Conservation (phyloP, 2,329 filamentous ascomycete species). For the Ramichloridium luteum region DNA sequence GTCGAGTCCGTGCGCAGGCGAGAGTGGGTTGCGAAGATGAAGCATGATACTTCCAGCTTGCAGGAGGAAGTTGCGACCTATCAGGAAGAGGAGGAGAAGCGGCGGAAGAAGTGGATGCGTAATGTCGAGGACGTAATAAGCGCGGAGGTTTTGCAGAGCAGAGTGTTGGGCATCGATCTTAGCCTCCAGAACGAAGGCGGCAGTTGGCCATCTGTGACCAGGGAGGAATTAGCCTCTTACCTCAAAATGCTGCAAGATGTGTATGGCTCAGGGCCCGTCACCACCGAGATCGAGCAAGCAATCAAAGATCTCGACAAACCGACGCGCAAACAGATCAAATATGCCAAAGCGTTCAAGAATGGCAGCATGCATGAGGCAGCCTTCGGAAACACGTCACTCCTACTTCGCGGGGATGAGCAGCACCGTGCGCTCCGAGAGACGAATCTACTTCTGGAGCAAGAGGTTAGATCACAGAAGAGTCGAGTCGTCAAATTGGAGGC, state of each 20-base stretch:
- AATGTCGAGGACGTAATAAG: conserved; percentile 65
- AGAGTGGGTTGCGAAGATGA: conserved; percentile 88
- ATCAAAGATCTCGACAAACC: conserved; percentile 69
- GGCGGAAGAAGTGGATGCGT: conserved; percentile 82
- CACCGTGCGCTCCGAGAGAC: conserved; percentile 40
- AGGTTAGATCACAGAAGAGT: conserved; percentile 80
- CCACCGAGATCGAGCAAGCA: conserved; percentile 62
- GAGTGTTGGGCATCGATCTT: conserved; percentile 65
- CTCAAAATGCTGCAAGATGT: conserved; percentile 53
- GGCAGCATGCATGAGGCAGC: conserved; percentile 88
- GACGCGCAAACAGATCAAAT: conserved; percentile 73
- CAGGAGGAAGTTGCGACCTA: conserved; percentile 88
- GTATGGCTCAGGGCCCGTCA: conserved; percentile 51
- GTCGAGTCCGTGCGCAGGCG: conserved; percentile 73
- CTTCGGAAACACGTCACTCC: conserved; percentile 71
- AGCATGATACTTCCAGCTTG: conserved; percentile 70
- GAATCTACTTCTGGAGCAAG: conserved; percentile 46
- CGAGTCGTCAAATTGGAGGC: conserved; percentile 85
- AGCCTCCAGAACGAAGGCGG: conserved; percentile 70
- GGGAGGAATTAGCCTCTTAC: conserved; percentile 66
- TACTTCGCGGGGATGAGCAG: conserved; percentile 81
- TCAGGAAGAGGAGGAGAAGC: conserved; percentile 82
- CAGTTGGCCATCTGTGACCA: conserved; percentile 64
- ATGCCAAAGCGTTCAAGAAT: conserved; percentile 89
- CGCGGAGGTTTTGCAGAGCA: conserved; percentile 51